These are phyloP conservation scores for Arthrobotrys iridis DNA, from an alignment of 2,329 filamentous ascomycete species.

Conservation along the genomic window DNA sequence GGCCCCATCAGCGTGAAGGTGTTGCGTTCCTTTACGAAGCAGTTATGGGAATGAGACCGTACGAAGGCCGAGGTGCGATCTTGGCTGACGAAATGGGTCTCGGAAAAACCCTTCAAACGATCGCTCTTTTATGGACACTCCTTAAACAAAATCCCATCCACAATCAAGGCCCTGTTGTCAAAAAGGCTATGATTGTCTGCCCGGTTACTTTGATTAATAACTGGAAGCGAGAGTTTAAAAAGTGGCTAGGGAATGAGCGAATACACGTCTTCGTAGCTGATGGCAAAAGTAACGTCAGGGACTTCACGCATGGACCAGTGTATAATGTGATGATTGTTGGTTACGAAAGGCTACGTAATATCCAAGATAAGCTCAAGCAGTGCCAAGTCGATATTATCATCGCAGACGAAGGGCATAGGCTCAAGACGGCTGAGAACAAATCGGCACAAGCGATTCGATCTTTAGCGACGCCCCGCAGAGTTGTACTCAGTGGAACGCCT, in stretches of 20 bases:
- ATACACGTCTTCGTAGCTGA: conserved; percentile 75
- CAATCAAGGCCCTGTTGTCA: conserved; percentile 70
- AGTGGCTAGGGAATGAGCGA: conserved; percentile 77
- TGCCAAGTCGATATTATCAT: conserved; percentile 75
- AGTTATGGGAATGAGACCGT: conserved; percentile 76
- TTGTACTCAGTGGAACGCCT: conserved; percentile 74
- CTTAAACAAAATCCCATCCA: conserved; percentile 76
- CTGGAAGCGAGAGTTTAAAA: conserved; percentile 77
- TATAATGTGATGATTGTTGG: conserved; percentile 79
- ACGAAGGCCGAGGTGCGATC: conserved; percentile 74
- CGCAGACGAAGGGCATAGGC: conserved; percentile 73
- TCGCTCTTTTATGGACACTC: conserved; percentile 75
- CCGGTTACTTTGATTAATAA: conserved; percentile 77
- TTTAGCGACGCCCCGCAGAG: conserved; percentile 69
- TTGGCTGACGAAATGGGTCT: conserved; percentile 80
- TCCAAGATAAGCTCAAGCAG: conserved; percentile 73
- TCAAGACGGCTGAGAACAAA: conserved; percentile 76
- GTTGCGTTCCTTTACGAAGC: conserved; percentile 79
- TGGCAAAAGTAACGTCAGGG: conserved; percentile 70
- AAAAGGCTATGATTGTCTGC: conserved; percentile 77
- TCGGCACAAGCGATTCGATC: conserved; percentile 73
- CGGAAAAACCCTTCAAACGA: conserved; percentile 78
- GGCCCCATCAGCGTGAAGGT: conserved; percentile 75
- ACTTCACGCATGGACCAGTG: conserved; percentile 74
- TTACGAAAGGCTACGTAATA: conserved; percentile 69